phyloP scores from a whole-genome alignment of 1,139 yeast genomes.

The Yamadazyma taylorii region DNA sequence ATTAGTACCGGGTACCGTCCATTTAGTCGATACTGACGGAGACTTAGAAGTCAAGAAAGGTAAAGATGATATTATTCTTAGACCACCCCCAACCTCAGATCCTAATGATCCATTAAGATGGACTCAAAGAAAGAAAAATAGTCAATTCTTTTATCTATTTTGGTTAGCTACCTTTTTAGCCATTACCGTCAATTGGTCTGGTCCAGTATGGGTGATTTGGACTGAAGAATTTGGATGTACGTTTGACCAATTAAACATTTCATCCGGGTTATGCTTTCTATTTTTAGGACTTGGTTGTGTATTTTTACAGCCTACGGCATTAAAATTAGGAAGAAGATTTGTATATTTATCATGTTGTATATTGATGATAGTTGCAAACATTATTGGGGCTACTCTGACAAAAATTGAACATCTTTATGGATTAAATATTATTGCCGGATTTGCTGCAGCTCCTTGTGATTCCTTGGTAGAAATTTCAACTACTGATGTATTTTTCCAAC shows the following conservation, averaged over 20 bases:
- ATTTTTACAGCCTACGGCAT: conserved; percentile 43
- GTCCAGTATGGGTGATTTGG: conserved; percentile 45
- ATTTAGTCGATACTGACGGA: conserved; percentile 51
- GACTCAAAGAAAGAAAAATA: conserved; percentile 30
- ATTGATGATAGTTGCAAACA: conserved; percentile 32
- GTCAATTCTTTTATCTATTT: conserved; percentile 36
- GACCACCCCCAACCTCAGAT: conserved; percentile 41
- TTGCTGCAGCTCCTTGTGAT: conserved; percentile 52
- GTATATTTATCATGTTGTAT: conserved; percentile 37
- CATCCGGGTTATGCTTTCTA: conserved; percentile 35
- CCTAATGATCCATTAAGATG: conserved; percentile 44
- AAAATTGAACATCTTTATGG: conserved; percentile 29
- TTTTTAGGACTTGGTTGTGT: conserved; percentile 42
- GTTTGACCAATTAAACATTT: conserved; percentile 26
- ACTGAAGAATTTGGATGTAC: conserved; percentile 30
- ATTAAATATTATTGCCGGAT: conserved; percentile 36
- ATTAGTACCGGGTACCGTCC: conserved; percentile 62
- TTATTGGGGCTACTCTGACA: conserved; percentile 34
- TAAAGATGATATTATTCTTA: conserved; percentile 27
- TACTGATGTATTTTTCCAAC: conserved; percentile 49
- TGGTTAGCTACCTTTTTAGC: conserved; percentile 42
- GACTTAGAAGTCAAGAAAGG: conserved; percentile 33
- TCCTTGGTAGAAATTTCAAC: conserved; percentile 50
- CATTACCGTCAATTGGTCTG: conserved; percentile 40
- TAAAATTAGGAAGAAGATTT: conserved; percentile 40